Evolutionary conservation across 139 green algal genomes (phyloP).

Genomic region (Chlamydomonas schloesseri): DNA sequence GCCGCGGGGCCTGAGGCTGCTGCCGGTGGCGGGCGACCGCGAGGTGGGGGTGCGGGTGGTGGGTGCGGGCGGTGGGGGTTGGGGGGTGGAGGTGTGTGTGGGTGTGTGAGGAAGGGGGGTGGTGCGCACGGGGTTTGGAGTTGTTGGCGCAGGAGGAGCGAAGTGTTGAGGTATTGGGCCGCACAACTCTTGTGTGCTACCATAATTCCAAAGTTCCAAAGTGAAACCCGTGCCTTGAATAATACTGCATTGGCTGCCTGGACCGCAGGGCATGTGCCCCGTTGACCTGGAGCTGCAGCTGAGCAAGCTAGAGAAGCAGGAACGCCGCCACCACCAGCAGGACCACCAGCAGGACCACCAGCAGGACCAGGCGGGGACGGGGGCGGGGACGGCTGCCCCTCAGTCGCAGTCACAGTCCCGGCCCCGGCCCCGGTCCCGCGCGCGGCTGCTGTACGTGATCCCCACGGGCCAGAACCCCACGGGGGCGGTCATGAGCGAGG

Average conservation of each 20-base stretch:
- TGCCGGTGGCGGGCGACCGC: constrained; percentile 41
- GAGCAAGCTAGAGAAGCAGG: background rate
- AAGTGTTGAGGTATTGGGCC: too few species aligned
- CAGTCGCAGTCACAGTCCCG: too few species aligned
- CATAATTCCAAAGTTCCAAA: too few species aligned
- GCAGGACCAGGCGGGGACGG: background rate
- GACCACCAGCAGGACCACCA: background rate
- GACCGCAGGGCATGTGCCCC: constrained; percentile 74
- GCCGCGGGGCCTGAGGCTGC: constrained; percentile 59
- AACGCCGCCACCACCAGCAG: too few species aligned
- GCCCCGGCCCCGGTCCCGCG: too few species aligned
- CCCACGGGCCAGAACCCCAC: constrained; percentile 86
- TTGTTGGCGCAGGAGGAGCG: too few species aligned
- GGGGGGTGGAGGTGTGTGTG: too few species aligned
- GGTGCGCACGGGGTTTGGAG: too few species aligned
- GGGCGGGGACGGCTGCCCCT: background rate
- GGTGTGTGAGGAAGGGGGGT: background rate
- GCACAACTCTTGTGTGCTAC: too few species aligned
- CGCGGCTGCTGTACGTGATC: constrained; percentile 79
- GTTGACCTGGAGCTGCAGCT: constrained; percentile 52
- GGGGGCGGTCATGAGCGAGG: constrained; percentile 57
- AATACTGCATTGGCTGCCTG: too few species aligned
- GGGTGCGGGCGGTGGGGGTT: background rate
- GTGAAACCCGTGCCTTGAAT: too few species aligned
- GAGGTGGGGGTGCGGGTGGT: background rate